These are phyloP conservation scores for Termitomyces bulborhizus DNA, from an alignment of 768 basidiomycete genomes.

Conservation along the genomic window DNA sequence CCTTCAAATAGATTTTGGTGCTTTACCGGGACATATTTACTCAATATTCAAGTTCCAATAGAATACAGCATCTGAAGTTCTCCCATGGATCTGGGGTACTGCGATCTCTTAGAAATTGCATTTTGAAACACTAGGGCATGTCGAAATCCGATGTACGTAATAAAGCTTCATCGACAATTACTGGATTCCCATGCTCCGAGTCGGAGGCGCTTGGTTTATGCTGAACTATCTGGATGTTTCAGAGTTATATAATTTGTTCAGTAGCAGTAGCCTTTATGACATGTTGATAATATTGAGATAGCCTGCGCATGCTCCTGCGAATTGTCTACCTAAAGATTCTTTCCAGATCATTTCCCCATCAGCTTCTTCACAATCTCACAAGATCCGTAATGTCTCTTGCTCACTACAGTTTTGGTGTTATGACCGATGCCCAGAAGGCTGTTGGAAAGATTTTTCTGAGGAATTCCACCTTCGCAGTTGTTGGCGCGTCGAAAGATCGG, in stretches of 20 bases:
- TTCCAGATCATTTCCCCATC: neutral
- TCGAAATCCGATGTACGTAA: too few species aligned
- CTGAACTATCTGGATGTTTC: neutral
- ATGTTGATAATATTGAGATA: conserved; percentile 1
- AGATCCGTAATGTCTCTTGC: conserved; percentile 14
- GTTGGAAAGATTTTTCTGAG: conserved; percentile 56
- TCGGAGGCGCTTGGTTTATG: too few species aligned
- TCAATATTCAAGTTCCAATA: too few species aligned
- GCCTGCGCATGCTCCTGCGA: conserved; percentile 6
- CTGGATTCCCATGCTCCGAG: neutral
- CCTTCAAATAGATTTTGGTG: too few species aligned
- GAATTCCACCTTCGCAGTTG: conserved; percentile 64
- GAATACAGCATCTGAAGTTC: too few species aligned
- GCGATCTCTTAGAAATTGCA: too few species aligned
- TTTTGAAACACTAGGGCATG: too few species aligned
- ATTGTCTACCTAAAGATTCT: conserved; percentile 2
- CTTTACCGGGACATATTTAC: too few species aligned
- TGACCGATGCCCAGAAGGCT: conserved; percentile 16
- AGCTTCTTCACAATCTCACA: conserved; percentile 1
- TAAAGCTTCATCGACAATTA: neutral
- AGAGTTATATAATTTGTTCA: neutral
- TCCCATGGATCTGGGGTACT: too few species aligned
- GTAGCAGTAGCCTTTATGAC: neutral
- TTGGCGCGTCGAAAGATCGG: conserved; percentile 78
- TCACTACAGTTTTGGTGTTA: conserved; percentile 10